phyloP scores from a whole-genome alignment of 257 asterid genomes.

The Fraxinus excelsior region DNA sequence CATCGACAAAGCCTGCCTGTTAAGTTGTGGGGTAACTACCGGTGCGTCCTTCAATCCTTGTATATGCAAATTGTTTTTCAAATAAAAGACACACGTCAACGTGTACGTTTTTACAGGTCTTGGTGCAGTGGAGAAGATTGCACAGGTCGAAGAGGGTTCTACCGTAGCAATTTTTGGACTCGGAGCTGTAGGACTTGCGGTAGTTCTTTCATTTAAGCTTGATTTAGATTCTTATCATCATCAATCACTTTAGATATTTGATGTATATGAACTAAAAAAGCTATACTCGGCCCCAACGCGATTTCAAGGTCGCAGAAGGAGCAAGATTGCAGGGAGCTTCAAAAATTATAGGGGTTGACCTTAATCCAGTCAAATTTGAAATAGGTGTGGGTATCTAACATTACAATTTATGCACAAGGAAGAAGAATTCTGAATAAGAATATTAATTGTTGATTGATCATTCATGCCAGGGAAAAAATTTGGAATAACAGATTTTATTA shows the following conservation, averaged over 20 bases:
- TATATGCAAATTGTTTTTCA: neutral
- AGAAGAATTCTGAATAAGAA: neutral
- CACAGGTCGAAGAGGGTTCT: slow-evolving; percentile 44
- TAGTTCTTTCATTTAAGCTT: neutral
- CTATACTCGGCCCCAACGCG: neutral
- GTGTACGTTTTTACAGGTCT: slow-evolving; percentile 27
- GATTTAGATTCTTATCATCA: no score
- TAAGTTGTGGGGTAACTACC: slow-evolving; percentile 44
- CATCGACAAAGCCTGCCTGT: slow-evolving; percentile 37
- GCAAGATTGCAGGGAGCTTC: slow-evolving; percentile 45
- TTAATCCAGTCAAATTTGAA: slow-evolving; percentile 37
- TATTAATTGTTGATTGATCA: neutral
- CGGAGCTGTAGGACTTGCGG: slow-evolving; percentile 51
- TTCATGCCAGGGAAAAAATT: slow-evolving; percentile 36
- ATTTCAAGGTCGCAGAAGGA: slow-evolving; percentile 41
- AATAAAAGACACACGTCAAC: neutral
- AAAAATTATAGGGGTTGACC: slow-evolving; percentile 42
- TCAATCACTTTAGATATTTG: no score
- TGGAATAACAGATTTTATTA: slow-evolving; percentile 43
- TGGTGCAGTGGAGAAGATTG: slow-evolving; percentile 45
- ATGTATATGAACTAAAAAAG: no score
- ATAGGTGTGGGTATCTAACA: slow-evolving; percentile 11
- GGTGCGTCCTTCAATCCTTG: slow-evolving; percentile 14
- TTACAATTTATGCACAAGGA: neutral
- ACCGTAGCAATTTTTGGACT: slow-evolving; percentile 49